Conservation (phyloP, 306 rosid species). For the Notholithocarpus densiflorus region DNA sequence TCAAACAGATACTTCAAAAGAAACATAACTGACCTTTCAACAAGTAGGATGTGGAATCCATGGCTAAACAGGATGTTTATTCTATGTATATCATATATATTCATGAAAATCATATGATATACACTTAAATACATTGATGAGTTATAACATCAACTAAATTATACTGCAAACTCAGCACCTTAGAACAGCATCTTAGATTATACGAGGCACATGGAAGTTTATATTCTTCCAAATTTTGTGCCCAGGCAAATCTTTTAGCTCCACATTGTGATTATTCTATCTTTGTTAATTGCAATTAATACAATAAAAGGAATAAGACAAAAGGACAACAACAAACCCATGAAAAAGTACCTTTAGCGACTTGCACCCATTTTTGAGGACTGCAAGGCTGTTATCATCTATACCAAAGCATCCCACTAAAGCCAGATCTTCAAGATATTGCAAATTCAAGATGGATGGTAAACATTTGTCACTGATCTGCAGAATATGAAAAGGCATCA, state of each 20-base stretch:
- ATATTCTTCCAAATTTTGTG: not conserved
- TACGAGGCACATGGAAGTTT: not conserved
- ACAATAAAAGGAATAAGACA: not conserved
- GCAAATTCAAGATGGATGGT: constrained; percentile 66
- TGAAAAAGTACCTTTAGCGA: constrained; percentile 64
- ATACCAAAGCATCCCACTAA: constrained; percentile 90
- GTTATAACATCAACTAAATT: not conserved
- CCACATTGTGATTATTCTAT: not conserved
- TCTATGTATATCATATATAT: not conserved
- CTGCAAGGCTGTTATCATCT: constrained; percentile 60
- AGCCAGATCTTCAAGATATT: constrained; percentile 76
- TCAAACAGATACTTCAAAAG: constrained; percentile 15
- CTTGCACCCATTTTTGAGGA: constrained; percentile 64
- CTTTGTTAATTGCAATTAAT: not conserved
- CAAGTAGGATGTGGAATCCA: not conserved
- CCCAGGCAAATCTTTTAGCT: not conserved
- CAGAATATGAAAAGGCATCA: constrained; percentile 12
- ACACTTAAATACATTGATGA: not conserved
- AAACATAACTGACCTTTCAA: constrained; percentile 3
- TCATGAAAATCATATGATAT: not conserved
- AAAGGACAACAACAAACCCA: constrained; percentile 23
- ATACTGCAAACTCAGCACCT: not conserved
- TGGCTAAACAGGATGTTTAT: not conserved
- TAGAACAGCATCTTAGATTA: not conserved
- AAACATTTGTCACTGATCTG: constrained; percentile 88